Percentiles rank a stretch among this genome's conserved stretches.
These are phyloP conservation scores for Schizothecium vesticola DNA, from an alignment of 495 filamentous ascomycete genomes.

Conservation along the genomic window DNA sequence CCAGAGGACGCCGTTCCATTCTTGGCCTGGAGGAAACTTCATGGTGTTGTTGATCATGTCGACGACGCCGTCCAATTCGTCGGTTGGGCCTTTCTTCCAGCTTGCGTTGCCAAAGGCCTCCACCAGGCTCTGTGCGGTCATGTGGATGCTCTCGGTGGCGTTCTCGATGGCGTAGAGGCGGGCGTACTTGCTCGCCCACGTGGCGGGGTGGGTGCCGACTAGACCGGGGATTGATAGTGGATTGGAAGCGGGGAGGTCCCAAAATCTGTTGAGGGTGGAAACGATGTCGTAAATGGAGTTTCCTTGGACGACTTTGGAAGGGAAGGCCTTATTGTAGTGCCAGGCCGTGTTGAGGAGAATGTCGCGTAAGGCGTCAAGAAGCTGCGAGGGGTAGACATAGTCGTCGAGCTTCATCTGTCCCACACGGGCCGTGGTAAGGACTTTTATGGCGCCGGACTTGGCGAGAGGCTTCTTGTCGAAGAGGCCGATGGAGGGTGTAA, in stretches of 20 bases:
- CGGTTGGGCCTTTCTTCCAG: too few relatives aligned
- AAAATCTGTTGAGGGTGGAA: too few relatives aligned
- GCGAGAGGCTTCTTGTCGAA: neutral
- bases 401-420: neutral
- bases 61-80: too few relatives aligned
- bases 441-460: neutral
- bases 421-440: neutral
- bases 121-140: neutral
- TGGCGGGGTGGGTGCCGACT: neutral
- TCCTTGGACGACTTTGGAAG: too few relatives aligned
- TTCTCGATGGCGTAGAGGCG: neutral
- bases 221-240: too few relatives aligned
- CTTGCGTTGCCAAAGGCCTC: too few relatives aligned
- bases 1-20: neutral
- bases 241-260: too few relatives aligned
- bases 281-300: too few relatives aligned
- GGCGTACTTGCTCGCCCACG: neutral
- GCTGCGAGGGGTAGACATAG: neutral
- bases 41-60: neutral
- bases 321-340: neutral
- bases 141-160: neutral
- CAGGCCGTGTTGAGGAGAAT: neutral
- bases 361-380: neutral
- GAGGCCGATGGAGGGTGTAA: neutral
- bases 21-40: neutral